Conservation (phyloP, 805 yeast genomes). For the Saturnispora kantuleensis region DNA sequence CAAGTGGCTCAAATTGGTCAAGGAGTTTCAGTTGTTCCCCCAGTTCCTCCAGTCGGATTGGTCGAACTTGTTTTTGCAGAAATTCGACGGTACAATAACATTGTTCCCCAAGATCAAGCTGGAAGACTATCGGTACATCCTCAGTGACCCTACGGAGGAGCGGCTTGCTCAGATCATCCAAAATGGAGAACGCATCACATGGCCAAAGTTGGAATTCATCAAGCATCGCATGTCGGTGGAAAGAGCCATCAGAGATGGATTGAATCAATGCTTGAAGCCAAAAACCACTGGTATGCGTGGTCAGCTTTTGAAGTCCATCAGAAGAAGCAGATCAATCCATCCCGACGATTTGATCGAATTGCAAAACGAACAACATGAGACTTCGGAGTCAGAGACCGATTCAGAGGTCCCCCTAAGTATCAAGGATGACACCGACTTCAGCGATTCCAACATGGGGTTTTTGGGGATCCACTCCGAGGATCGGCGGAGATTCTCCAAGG, state of each 20-base stretch:
- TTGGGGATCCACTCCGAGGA: too few species aligned
- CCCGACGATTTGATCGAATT: too few species aligned
- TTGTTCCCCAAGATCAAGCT: slow-evolving; percentile 61
- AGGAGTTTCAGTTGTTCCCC: slow-evolving; percentile 58
- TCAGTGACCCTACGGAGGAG: slow-evolving; percentile 59
- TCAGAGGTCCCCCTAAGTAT: too few species aligned
- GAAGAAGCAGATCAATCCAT: too few species aligned
- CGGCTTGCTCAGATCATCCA: slow-evolving; percentile 44
- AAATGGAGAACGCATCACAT: slow-evolving; percentile 57
- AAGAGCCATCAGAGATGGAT: slow-evolving; percentile 47
- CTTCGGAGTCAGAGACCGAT: too few species aligned
- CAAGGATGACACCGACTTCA: too few species aligned
- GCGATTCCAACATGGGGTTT: too few species aligned
- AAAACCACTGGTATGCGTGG: not conserved
- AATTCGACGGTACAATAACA: slow-evolving; percentile 66
- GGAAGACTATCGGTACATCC: slow-evolving; percentile 50
- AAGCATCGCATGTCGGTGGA: slow-evolving; percentile 58
- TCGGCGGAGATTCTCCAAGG: too few species aligned
- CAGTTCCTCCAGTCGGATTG: slow-evolving; percentile 65
- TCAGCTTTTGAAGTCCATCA: too few species aligned
- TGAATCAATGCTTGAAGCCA: slow-evolving; percentile 9
- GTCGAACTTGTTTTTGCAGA: slow-evolving; percentile 68
- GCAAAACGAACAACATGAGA: too few species aligned
- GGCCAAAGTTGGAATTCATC: slow-evolving; percentile 56
- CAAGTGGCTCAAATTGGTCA: slow-evolving; percentile 66